Conservation (phyloP, 2,329 filamentous ascomycete genomes). For the Cordyceps tenuipes region DNA sequence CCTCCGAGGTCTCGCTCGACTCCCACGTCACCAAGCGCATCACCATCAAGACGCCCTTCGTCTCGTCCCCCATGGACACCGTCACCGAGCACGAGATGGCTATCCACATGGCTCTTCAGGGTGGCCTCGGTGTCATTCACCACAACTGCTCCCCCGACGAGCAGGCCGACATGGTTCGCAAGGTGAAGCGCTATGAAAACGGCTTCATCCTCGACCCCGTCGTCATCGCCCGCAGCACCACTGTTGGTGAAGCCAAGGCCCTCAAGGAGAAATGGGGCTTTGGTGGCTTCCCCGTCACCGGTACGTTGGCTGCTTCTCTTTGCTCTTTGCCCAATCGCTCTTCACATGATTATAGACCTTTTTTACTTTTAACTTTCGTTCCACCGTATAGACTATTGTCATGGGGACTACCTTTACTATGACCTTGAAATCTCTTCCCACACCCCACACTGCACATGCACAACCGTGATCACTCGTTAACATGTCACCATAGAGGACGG, state of each 20-base stretch:
- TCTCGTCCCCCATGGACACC: conserved; percentile 98
- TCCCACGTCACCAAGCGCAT: conserved; percentile 93
- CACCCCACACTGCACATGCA: conserved; percentile 11
- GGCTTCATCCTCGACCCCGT: conserved; percentile 96
- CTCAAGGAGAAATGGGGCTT: conserved; percentile 98
- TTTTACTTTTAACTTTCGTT: conserved; percentile 99
- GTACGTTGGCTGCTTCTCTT: conserved; percentile 51
- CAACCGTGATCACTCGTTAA: neutral
- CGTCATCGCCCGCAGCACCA: conserved; percentile 79
- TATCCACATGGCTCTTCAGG: conserved; percentile 88
- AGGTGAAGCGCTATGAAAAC: conserved; percentile 99
- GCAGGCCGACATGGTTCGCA: conserved; percentile 97
- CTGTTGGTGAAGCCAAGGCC: conserved; percentile 81
- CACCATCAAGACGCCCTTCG: conserved; percentile 88
- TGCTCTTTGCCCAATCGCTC: conserved; percentile 9
- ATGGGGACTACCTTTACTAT: conserved; percentile 58
- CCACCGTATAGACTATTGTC: conserved; percentile 89
- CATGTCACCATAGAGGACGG: conserved; percentile 60
- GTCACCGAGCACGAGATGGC: conserved; percentile 99
- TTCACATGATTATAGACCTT: conserved; percentile 68
- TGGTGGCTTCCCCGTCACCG: conserved; percentile 95
- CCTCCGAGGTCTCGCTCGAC: conserved; percentile 79
- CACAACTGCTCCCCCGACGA: conserved; percentile 98
- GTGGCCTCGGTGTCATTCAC: conserved; percentile 89
- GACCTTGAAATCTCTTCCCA: conserved; percentile 16